These are phyloP conservation scores for Paecilomyces dactylethromorphus DNA, from an alignment of 2,329 filamentous ascomycete species.

Conservation along the genomic window DNA sequence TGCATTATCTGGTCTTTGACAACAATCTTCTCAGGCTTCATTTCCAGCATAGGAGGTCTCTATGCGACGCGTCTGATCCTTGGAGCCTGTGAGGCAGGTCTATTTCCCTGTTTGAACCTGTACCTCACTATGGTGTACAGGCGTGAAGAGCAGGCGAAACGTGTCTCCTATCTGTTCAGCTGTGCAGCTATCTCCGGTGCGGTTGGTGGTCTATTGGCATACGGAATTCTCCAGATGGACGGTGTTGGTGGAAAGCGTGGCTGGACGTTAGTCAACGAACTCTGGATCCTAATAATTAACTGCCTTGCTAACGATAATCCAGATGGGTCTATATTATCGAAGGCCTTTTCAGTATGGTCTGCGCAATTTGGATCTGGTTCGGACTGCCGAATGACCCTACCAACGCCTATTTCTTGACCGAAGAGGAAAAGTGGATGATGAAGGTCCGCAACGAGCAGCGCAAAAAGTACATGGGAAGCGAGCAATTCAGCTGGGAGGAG, in stretches of 20 bases:
- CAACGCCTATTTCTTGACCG: conserved; percentile 44
- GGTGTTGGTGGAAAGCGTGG: conserved; percentile 38
- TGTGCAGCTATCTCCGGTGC: conserved; percentile 34
- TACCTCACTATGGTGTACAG: conserved; percentile 37
- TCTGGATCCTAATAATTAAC: background rate
- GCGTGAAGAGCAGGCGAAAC: conserved; percentile 34
- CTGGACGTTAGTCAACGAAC: conserved; percentile 36
- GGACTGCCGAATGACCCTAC: conserved; percentile 42
- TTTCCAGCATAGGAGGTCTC: conserved; percentile 33
- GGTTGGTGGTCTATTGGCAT: conserved; percentile 34
- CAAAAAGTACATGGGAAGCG: conserved; percentile 44
- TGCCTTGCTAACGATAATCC: background rate
- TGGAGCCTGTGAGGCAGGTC: conserved; percentile 30
- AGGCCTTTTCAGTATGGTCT: conserved; percentile 39
- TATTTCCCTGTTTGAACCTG: conserved; percentile 35
- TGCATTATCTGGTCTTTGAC: conserved; percentile 44
- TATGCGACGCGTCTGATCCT: conserved; percentile 36
- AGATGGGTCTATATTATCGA: conserved; percentile 47
- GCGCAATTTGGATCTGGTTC: conserved; percentile 41
- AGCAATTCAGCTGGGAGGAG: conserved; percentile 47
- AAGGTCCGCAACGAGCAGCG: conserved; percentile 39
- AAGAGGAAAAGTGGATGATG: conserved; percentile 47
- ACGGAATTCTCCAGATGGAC: conserved; percentile 38
- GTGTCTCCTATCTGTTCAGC: conserved; percentile 36
- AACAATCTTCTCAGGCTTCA: conserved; percentile 44